Percentiles rank a stretch among this genome's conserved stretches.
Evolutionary conservation across 116 monocot species (phyloP).

Genomic region (Cymodocea nodosa): DNA sequence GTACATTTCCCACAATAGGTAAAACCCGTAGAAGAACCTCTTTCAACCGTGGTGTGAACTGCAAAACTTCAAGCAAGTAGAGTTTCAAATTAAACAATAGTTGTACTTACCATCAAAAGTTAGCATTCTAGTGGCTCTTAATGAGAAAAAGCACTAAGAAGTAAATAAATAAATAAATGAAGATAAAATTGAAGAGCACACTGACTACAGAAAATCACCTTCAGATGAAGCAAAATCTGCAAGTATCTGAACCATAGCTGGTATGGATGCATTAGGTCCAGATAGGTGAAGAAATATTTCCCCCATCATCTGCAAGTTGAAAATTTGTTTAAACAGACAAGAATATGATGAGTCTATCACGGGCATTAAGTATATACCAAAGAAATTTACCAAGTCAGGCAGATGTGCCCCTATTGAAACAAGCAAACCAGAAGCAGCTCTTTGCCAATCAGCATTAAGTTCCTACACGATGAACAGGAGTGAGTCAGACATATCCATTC

Average conservation of each 20-base stretch:
- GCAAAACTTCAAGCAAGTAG: conserved; percentile 51
- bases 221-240: conserved; percentile 87
- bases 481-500: not conserved
- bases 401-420: conserved; percentile 87
- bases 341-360: not conserved
- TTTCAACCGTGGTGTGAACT: conserved; percentile 79
- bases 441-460: conserved; percentile 89
- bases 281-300: conserved; percentile 88
- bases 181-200: not conserved
- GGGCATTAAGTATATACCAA: not conserved
- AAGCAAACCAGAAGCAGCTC: conserved; percentile 63
- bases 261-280: conserved; percentile 68
- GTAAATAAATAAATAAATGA: conserved; percentile 1
- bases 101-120: not conserved
- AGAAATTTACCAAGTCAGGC: conserved; percentile 70
- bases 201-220: conserved; percentile 50
- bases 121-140: not conserved
- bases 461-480: conserved; percentile 21
- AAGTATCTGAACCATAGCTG: conserved; percentile 92
- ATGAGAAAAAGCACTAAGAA: conserved; percentile 1
- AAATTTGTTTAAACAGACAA: not conserved
- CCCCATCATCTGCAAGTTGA: conserved; percentile 67
- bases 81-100: conserved; percentile 2
- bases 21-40: conserved; percentile 76
- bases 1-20: conserved; percentile 83